A percentile compares a stretch with the other conserved stretches of the same genome.
These are phyloP conservation scores for Tubosaeta sp. DNA, from an alignment of 768 basidiomycete genomes.

Conservation along the genomic window DNA sequence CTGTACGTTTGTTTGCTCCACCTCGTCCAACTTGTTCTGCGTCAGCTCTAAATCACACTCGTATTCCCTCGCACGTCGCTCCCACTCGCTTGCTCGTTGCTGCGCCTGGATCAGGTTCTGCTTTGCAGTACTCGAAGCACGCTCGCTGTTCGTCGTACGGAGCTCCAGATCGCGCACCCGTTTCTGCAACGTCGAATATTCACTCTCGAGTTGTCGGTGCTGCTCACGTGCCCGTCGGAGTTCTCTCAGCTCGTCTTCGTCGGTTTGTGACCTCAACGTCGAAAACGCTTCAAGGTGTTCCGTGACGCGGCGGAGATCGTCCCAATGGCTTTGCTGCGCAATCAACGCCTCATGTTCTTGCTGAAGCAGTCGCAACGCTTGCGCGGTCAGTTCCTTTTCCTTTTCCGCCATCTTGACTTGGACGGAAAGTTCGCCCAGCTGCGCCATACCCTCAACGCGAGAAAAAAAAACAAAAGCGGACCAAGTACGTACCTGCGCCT, in stretches of 20 bases:
- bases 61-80: constrained; percentile 67
- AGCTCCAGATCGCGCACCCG: constrained; percentile 69
- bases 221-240: constrained; percentile 62
- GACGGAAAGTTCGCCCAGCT: constrained; percentile 62
- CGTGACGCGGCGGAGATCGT: constrained; percentile 62
- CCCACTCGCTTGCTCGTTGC: constrained; percentile 79
- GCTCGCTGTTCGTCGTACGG: constrained; percentile 58
- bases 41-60: constrained; percentile 60
- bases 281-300: constrained; percentile 72
- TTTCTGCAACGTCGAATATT: constrained; percentile 63
- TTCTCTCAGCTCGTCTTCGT: constrained; percentile 71
- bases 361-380: constrained; percentile 50
- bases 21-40: constrained; percentile 59
- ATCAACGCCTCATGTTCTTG: constrained; percentile 56
- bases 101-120: constrained; percentile 69
- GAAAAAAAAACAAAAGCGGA: not conserved
- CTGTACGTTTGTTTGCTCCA: constrained; percentile 65
- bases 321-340: constrained; percentile 72
- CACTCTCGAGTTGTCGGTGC: constrained; percentile 56
- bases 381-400: constrained; percentile 57
- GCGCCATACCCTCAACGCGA: not conserved
- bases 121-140: constrained; percentile 49
- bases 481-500: constrained; percentile 49
- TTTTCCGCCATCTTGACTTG: constrained; percentile 51
- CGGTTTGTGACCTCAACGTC: constrained; percentile 54